These are phyloP conservation scores for Boletellus sp. DNA, from an alignment of 768 basidiomycete species.

Conservation along the genomic window DNA sequence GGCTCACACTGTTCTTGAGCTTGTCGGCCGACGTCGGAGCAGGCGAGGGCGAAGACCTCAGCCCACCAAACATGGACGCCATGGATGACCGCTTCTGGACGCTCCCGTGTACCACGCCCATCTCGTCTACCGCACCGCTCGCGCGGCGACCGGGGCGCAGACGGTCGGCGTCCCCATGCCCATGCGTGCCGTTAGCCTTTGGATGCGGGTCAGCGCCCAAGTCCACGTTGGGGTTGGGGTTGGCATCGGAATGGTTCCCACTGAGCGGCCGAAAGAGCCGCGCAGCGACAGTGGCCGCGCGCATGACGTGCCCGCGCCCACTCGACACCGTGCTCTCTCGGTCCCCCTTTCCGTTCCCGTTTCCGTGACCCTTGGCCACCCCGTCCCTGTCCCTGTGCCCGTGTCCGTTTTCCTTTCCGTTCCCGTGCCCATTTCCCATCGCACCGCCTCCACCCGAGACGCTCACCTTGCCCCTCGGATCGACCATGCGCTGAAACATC, in stretches of 20 bases:
- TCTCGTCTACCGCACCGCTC: conserved; percentile 31
- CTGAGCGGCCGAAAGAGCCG: conserved; percentile 17
- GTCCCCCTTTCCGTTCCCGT: not conserved
- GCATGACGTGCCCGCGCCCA: conserved; percentile 3
- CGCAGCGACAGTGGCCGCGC: conserved; percentile 16
- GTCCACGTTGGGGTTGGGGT: not conserved
- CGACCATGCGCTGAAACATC: conserved; percentile 64
- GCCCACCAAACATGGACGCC: conserved; percentile 6
- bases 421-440: no score
- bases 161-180: not conserved
- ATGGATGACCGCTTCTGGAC: conserved; percentile 28
- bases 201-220: no score
- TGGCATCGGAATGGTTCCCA: not conserved
- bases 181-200: not conserved
- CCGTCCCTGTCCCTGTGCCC: no score
- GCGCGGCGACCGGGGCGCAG: not conserved
- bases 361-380: not conserved
- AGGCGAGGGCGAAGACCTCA: not conserved
- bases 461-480: conserved; percentile 39
- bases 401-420: not conserved
- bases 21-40: not conserved
- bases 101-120: conserved; percentile 30
- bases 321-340: not conserved
- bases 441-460: not conserved
- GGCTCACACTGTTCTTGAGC: not conserved